Base-by-base conservation (phyloP, 2,329 filamentous ascomycete species). In the Phialemoniopsis sp. region DNA sequence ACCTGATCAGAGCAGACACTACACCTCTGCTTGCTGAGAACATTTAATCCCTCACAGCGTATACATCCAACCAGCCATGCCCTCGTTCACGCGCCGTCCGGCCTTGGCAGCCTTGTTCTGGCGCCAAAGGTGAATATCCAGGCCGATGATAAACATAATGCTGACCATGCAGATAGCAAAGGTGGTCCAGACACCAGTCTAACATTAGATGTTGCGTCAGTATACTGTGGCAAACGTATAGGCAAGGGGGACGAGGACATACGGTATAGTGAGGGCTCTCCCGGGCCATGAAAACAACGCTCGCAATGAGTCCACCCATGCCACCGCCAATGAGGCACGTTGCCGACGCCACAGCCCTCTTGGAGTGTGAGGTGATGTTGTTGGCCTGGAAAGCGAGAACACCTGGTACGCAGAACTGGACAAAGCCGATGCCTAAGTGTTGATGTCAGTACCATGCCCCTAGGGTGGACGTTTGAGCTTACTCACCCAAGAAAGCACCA, bases 381-480 rank as follows among this genome's bases (percentile, higher is more conserved):
- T 58, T 58, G 7, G 55, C 56, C 37, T 58, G 56, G 37, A 48
- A 58, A 6, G 56, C 47, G 13, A 58, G 43, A 2, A 58, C 48
- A 9, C 49, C 55, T 2, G 55, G 53, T 30, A 56, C 46, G 32
- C 53, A 55, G 16, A 49, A 56, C 26, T 58, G 53, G 29, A 54
- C 36, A 31, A 51, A 49, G 5, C 52, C 51, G 5, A 58, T 51
- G 4, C 54, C 56, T 43, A 50, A 40, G 29, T 46, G 52, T 8
- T 40, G 36, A 16, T 43, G 46, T 30, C 41, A 44, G 39, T 50
- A 52, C 19, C 44, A 28, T 13, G 6, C 10, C 21, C 10, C 6
- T 26, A 26, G 10, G 21, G 10, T 10, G 21, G 21, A 6, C 6
- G 10, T 26, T 26, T 6, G 21, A 26, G 6, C 6, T 6, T 10